Evolutionary conservation across 768 basidiomycete species (phyloP).

Genomic region (Leccinum disarticulatum): DNA sequence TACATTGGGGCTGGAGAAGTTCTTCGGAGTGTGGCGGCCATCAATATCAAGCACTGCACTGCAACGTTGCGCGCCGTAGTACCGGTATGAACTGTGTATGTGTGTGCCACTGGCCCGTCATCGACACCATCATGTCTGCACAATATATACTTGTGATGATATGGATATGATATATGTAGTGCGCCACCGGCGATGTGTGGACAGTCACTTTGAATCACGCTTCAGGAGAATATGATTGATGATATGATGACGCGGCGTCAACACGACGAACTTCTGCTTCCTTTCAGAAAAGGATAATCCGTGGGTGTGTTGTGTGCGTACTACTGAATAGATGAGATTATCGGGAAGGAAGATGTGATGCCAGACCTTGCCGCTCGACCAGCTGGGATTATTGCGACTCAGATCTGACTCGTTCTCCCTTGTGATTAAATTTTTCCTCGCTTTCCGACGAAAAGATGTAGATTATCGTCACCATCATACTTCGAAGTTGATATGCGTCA

Average conservation of each 20-base stretch:
- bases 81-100: neutral
- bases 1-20: neutral
- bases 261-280: neutral
- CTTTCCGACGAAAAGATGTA: neutral
- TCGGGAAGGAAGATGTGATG: neutral
- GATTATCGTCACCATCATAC: neutral
- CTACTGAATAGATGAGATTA: neutral
- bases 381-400: neutral
- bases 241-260: neutral
- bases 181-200: slow-evolving; percentile 16
- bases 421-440: neutral
- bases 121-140: neutral
- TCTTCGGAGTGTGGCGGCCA: slow-evolving; percentile 4
- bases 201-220: slow-evolving; percentile 1
- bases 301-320: neutral
- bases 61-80: neutral
- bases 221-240: neutral
- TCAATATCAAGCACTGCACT: slow-evolving; percentile 9
- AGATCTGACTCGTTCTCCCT: slow-evolving; percentile 2
- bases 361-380: neutral
- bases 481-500: neutral
- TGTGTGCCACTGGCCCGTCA: neutral
- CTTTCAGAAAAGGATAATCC: slow-evolving; percentile 9
- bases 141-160: neutral
- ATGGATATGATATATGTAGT: slow-evolving; percentile 4